Base-by-base conservation (phyloP, 1,139 yeast species). In the Waltiozyma sp. region DNA sequence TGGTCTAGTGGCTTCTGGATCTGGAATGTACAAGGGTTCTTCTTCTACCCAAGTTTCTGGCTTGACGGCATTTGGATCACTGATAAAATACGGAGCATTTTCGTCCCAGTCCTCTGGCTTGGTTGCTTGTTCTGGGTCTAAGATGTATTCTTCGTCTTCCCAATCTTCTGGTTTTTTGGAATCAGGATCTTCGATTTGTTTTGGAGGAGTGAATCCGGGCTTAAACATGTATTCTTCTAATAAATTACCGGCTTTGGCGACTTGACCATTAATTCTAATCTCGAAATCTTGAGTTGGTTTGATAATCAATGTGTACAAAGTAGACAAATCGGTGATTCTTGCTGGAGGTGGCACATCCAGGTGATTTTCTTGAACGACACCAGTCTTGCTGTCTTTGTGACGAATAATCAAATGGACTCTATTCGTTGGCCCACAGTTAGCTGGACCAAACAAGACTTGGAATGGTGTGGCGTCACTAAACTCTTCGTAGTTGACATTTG, bases 401-500 rank as follows among this genome's bases (percentile, higher is more conserved):
- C 72, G 74, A 45, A 87, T 57, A 43, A 87, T 84, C 51, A 88
- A 76, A 56, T 84, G 94, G 26, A 88, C 79, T 62, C 79, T 80
- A 65, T 87, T 84, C 40, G 80, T 74, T 41, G 78, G 61, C 3
- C 95, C 95, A 65, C 97, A 89, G 59, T 72, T 75, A 63, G 89
- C 97, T 34, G 97, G 97, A 23, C 96, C 97, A 68, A 89, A 89
- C 93, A 88, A 83, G 50, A 89, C 63, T 59, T 82, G 87, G 64
- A 81, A 87, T 1, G 89, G 84, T 7, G 94, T 72, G 19, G 71
- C 75, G 48, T 75, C 72, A 52, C 66, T 68, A 62, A 83, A 79
- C 54, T 68, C 70, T 33, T 59, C 58, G 48, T 66, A 65, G 11
- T 62, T 64, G 41, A 59, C 62, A 21, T 72, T 74, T n/a, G 67